A percentile compares a stretch with the other conserved stretches of the same genome.
These are phyloP conservation scores for Blastobotrys malaysiensis DNA, from an alignment of 1,139 yeast genomes.

Conservation along the genomic window DNA sequence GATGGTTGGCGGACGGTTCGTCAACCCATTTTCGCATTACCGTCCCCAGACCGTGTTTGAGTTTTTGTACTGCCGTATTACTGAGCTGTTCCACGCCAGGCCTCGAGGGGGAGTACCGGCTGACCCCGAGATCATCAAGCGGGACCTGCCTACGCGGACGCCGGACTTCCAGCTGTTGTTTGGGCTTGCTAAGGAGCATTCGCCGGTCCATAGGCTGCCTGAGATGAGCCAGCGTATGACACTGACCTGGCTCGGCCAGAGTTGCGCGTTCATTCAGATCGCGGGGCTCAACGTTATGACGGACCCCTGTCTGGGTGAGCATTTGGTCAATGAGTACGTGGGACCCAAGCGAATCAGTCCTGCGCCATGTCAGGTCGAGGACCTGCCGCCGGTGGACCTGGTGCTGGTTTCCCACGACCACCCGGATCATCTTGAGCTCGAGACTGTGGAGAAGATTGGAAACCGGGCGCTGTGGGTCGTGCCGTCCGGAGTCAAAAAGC, in stretches of 20 bases:
- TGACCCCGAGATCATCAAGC: slow-evolving; percentile 38
- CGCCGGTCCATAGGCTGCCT: slow-evolving; percentile 15
- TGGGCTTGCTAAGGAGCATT: slow-evolving; percentile 10
- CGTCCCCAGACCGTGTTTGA: slow-evolving; percentile 86
- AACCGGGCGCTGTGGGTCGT: slow-evolving; percentile 72
- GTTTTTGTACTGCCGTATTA: slow-evolving; percentile 62
- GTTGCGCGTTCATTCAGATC: slow-evolving; percentile 71
- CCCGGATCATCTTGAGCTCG: slow-evolving; percentile 84
- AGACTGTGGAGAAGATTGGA: slow-evolving; percentile 53
- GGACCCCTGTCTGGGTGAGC: slow-evolving; percentile 77
- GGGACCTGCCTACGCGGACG: slow-evolving; percentile 49
- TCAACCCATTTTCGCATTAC: slow-evolving; percentile 89
- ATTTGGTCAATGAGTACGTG: slow-evolving; percentile 52
- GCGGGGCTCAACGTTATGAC: slow-evolving; percentile 71
- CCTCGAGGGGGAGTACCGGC: slow-evolving; percentile 66
- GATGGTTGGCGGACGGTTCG: slow-evolving; percentile 71
- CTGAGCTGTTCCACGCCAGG: slow-evolving; percentile 61
- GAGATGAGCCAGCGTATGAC: slow-evolving; percentile 45
- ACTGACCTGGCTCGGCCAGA: slow-evolving; percentile 91
- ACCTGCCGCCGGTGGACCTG: slow-evolving; percentile 62
- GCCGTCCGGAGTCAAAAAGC: slow-evolving; percentile 68
- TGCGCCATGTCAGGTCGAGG: slow-evolving; percentile 59
- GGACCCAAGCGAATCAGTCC: slow-evolving; percentile 82
- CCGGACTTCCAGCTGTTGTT: slow-evolving; percentile 52
- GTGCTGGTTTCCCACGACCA: slow-evolving; percentile 88